These are phyloP conservation scores for Letharia columbiana DNA, from an alignment of 495 filamentous ascomycete genomes.

Conservation along the genomic window DNA sequence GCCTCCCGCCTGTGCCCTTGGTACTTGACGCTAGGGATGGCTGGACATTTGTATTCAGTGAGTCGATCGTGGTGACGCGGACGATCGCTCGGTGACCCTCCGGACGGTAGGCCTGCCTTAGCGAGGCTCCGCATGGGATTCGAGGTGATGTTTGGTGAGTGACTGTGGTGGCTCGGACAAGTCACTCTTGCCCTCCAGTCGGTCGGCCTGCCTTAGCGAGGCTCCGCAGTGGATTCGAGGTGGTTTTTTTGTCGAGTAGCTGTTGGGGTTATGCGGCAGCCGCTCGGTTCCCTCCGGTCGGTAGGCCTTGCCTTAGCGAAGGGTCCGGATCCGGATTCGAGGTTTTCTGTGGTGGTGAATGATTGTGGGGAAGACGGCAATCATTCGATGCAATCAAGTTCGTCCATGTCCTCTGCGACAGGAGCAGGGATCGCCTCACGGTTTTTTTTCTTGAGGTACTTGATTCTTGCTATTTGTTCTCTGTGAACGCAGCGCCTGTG, in stretches of 20 bases:
- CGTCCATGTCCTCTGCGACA: background rate
- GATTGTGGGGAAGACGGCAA: background rate
- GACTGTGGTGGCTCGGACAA: background rate
- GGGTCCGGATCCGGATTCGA: no score
- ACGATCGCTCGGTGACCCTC: background rate
- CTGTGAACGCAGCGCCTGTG: background rate
- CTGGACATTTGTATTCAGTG: constrained; percentile 9
- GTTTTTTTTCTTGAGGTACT: background rate
- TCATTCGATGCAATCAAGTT: background rate
- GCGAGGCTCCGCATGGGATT: background rate
- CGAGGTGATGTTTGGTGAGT: background rate
- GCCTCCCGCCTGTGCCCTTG: constrained; percentile 15
- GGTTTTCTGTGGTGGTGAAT: background rate
- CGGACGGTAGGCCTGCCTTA: background rate
- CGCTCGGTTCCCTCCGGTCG: no score
- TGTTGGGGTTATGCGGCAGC: no score
- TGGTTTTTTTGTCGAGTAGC: no score
- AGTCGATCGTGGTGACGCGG: background rate
- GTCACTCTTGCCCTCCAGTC: background rate
- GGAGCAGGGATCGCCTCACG: background rate
- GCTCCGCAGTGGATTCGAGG: no score
- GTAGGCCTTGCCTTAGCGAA: no score
- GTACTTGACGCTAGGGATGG: constrained; percentile 11
- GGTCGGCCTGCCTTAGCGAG: no score
- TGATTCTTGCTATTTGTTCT: background rate